phyloP scores from a whole-genome alignment of 1,284 basidiomycete species.

The Ceratobasidium sp. region DNA sequence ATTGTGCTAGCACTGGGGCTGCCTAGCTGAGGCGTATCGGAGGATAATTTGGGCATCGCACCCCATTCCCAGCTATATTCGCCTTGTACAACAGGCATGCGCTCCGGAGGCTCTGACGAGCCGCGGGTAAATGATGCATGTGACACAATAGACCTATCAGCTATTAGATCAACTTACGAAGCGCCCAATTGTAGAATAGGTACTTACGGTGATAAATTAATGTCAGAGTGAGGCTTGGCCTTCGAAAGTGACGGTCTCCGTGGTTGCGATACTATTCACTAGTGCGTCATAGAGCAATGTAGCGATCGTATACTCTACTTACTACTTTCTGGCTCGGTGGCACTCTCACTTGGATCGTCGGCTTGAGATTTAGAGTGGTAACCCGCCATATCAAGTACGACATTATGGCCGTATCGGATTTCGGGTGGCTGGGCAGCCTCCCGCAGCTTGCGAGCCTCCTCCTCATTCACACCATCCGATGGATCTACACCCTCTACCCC shows the following conservation, averaged over 20 bases:
- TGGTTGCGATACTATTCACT: slow-evolving; percentile 11
- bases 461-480: slow-evolving; percentile 28
- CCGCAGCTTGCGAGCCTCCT: slow-evolving; percentile 57
- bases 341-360: slow-evolving; percentile 27
- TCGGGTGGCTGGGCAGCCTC: slow-evolving; percentile 62
- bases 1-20: slow-evolving; percentile 34
- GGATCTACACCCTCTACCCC: slow-evolving; percentile 27
- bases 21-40: slow-evolving; percentile 18
- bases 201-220: slow-evolving; percentile 46
- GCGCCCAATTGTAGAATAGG: slow-evolving; percentile 55
- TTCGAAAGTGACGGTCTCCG: slow-evolving; percentile 18
- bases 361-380: slow-evolving; percentile 49
- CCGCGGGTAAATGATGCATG: slow-evolving; percentile 55
- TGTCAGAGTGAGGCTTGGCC: slow-evolving; percentile 22
- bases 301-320: background rate
- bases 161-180: background rate
- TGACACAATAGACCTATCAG: background rate
- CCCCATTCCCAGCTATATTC: slow-evolving; percentile 88
- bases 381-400: slow-evolving; percentile 56
- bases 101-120: slow-evolving; percentile 52
- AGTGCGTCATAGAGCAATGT: background rate
- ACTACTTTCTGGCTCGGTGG: slow-evolving; percentile 30
- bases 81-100: slow-evolving; percentile 44
- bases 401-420: slow-evolving; percentile 70
- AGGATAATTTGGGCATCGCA: slow-evolving; percentile 66